Evolutionary conservation across 176 grass and related monocot species (phyloP).

Genomic region (Ensete ventricosum): DNA sequence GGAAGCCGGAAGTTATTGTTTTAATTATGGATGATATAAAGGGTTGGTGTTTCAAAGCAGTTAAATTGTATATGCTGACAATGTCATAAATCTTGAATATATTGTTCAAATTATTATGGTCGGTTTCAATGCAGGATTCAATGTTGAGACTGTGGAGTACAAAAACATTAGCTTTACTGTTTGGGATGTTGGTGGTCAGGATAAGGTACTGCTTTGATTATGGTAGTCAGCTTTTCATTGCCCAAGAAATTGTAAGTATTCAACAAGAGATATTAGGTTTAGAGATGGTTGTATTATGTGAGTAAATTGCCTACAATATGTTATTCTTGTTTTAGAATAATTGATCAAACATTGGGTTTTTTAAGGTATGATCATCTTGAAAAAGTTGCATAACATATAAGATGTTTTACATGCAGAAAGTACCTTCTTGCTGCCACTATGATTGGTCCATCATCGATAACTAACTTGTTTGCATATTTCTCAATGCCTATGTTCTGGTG

Average conservation of each 20-base stretch:
- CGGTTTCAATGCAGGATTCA: not conserved
- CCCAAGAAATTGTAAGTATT: too few species aligned
- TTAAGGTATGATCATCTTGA: too few species aligned
- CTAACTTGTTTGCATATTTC: too few species aligned
- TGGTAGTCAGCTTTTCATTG: too few species aligned
- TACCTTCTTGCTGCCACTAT: too few species aligned
- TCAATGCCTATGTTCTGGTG: not conserved
- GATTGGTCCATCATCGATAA: too few species aligned
- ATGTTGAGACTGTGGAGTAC: slow-evolving; percentile 1
- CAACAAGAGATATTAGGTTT: not conserved
- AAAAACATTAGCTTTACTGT: not conserved
- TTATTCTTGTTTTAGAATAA: too few species aligned
- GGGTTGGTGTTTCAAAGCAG: not conserved
- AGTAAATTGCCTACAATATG: not conserved
- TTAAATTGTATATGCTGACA: too few species aligned
- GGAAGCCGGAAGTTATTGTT: not conserved
- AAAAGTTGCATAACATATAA: too few species aligned
- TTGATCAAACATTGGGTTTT: too few species aligned
- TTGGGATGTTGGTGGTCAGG: slow-evolving; percentile 1
- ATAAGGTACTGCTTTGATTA: not conserved
- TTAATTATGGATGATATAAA: not conserved
- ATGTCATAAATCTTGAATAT: too few species aligned
- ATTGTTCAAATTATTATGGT: not conserved
- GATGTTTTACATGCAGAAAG: too few species aligned
- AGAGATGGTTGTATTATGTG: not conserved